phyloP scores from a whole-genome alignment of 169 alveolate species.

The Eimeria necatrix region DNA sequence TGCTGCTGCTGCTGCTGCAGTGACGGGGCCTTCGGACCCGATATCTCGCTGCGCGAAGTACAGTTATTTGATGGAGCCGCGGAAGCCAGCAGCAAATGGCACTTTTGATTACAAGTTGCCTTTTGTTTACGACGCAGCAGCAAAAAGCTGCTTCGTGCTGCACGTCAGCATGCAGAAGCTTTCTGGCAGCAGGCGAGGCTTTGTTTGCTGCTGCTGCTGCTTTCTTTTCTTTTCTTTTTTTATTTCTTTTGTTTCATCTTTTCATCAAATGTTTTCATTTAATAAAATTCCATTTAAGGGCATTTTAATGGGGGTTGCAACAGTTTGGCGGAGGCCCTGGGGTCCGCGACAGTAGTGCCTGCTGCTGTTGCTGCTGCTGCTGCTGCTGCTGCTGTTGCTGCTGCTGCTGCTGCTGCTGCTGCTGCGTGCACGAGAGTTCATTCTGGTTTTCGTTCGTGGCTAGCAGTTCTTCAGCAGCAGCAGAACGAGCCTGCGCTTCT shows the following conservation, averaged over 20 bases:
- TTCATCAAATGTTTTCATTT: no score
- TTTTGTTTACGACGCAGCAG: background rate
- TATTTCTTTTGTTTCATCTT: background rate
- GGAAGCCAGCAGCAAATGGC: background rate
- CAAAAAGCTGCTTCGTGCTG: slow-evolving; percentile 1
- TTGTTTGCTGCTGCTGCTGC: background rate
- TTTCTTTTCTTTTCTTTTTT: background rate
- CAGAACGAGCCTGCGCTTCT: no score
- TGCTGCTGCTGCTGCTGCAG: background rate
- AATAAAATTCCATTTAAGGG: no score
- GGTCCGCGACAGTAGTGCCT: no score
- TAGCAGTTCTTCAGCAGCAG: no score
- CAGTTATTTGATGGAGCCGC: background rate
- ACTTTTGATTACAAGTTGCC: background rate
- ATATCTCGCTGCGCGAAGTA: slow-evolving; percentile 12
- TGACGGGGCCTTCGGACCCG: background rate
- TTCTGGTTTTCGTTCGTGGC: no score
- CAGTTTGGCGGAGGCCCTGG: no score
- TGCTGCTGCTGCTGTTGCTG: no score
- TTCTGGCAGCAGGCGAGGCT: background rate
- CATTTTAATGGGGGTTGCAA: no score
- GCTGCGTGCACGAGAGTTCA: no score
- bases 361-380: no score
- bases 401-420: no score
- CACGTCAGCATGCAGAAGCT: slow-evolving; percentile 50